A percentile compares a stretch with the other conserved stretches of the same genome.
Conservation (phyloP, 1,284 basidiomycete genomes). For the Tilletia indica region DNA sequence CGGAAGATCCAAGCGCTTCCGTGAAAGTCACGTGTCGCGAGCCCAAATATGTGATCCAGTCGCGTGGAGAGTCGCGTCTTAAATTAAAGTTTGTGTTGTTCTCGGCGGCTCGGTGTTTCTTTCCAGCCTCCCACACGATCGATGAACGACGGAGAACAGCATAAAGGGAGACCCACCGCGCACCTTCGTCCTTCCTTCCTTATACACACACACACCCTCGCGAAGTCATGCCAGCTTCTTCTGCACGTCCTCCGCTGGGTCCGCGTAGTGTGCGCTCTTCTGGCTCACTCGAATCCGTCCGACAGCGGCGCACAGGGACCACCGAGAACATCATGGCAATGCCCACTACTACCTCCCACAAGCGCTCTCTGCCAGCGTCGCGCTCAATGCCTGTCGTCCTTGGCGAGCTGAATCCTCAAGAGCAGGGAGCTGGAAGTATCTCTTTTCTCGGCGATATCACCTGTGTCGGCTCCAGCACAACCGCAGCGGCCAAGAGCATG, state of each 20-base stretch:
- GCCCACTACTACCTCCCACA: not conserved
- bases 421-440: too few species aligned
- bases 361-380: not conserved
- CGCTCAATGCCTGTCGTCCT: not conserved
- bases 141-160: too few species aligned
- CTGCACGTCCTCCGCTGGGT: not conserved
- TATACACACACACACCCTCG: conserved; percentile 14
- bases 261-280: not conserved
- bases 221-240: not conserved
- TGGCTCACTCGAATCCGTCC: not conserved
- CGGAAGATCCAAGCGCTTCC: too few species aligned
- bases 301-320: not conserved
- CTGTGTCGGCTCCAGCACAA: not conserved
- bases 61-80: too few species aligned
- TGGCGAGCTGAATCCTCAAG: not conserved
- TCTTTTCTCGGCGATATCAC: too few species aligned
- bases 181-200: not conserved
- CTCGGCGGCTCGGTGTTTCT: too few species aligned
- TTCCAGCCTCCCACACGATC: too few species aligned
- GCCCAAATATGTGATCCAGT: too few species aligned
- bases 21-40: too few species aligned
- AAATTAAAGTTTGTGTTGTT: too few species aligned
- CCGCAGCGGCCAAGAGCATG: not conserved
- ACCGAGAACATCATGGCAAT: not conserved
- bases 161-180: not conserved